phyloP scores from a whole-genome alignment of 2,329 filamentous ascomycete species.

The Dactylella cylindrospora region DNA sequence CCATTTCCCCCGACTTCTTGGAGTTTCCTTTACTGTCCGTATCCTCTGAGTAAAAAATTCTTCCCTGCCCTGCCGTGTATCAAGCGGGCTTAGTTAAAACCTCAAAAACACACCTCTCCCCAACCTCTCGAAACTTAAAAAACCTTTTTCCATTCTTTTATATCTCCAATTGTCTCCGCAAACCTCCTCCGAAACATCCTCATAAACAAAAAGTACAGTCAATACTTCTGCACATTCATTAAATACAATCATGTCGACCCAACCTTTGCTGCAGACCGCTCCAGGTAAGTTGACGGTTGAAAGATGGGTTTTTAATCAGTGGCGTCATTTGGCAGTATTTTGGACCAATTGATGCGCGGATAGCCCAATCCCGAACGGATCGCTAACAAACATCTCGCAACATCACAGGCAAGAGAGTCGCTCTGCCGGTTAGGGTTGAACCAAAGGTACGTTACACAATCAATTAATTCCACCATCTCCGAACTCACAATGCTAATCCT shows the following conservation, averaged over 20 bases:
- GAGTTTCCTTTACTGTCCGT: slow-evolving; percentile 17
- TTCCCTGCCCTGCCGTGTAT: slow-evolving; percentile 1
- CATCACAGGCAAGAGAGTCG: slow-evolving; percentile 85
- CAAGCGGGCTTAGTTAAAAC: slow-evolving; percentile 5
- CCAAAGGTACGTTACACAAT: slow-evolving; percentile 63
- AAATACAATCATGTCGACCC: slow-evolving; percentile 74
- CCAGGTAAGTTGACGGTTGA: slow-evolving; percentile 69
- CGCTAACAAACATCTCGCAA: slow-evolving; percentile 6
- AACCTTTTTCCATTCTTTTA: background rate
- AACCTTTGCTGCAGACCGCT: slow-evolving; percentile 91
- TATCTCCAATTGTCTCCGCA: background rate
- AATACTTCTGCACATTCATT: background rate
- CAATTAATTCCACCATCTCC: background rate
- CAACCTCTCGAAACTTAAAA: background rate
- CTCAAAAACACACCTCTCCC: background rate
- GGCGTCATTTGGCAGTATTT: too few species aligned
- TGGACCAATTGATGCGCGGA: too few species aligned
- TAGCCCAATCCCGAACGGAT: slow-evolving; percentile 1
- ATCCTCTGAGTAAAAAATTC: slow-evolving; percentile 10
- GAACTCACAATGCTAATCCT: background rate
- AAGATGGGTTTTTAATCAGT: too few species aligned
- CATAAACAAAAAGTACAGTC: background rate
- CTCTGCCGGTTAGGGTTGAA: slow-evolving; percentile 94
- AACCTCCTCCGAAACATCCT: background rate
- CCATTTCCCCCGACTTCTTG: slow-evolving; percentile 8